Conservation (phyloP, 1,139 yeast species). For the Oligophagozyma castellii region DNA sequence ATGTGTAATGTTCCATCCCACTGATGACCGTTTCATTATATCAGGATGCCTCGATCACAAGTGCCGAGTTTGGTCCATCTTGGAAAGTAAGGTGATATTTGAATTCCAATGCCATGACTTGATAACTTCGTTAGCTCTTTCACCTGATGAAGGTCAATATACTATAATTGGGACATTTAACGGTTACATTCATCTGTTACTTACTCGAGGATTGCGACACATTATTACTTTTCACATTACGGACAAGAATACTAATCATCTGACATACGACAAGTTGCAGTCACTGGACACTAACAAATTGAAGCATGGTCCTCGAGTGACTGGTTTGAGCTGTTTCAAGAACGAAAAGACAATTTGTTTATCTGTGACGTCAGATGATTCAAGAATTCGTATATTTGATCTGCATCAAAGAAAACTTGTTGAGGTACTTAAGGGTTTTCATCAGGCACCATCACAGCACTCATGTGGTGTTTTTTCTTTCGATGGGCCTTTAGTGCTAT, state of each 20-base stretch:
- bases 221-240: slow-evolving; percentile 42
- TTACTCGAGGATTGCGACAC: slow-evolving; percentile 49
- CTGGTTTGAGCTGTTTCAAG: slow-evolving; percentile 33
- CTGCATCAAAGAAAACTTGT: slow-evolving; percentile 40
- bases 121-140: slow-evolving; percentile 19
- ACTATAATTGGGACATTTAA: slow-evolving; percentile 71
- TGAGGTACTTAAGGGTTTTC: slow-evolving; percentile 59
- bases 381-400: slow-evolving; percentile 55
- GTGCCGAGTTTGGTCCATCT: slow-evolving; percentile 68
- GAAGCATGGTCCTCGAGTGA: slow-evolving; percentile 31
- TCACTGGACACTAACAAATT: slow-evolving; percentile 2
- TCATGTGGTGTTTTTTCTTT: slow-evolving; percentile 32
- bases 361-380: slow-evolving; percentile 65
- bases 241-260: slow-evolving; percentile 13
- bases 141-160: slow-evolving; percentile 34
- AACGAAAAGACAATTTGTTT: slow-evolving; percentile 21
- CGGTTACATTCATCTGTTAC: slow-evolving; percentile 52
- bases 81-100: slow-evolving; percentile 43
- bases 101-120: slow-evolving; percentile 21
- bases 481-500: slow-evolving; percentile 15
- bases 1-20: slow-evolving; percentile 67
- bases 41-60: slow-evolving; percentile 74
- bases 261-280: slow-evolving; percentile 6
- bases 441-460: slow-evolving; percentile 60
- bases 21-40: slow-evolving; percentile 75